phyloP scores from a whole-genome alignment of 495 filamentous ascomycete genomes.

The Penicillium crystallinum region DNA sequence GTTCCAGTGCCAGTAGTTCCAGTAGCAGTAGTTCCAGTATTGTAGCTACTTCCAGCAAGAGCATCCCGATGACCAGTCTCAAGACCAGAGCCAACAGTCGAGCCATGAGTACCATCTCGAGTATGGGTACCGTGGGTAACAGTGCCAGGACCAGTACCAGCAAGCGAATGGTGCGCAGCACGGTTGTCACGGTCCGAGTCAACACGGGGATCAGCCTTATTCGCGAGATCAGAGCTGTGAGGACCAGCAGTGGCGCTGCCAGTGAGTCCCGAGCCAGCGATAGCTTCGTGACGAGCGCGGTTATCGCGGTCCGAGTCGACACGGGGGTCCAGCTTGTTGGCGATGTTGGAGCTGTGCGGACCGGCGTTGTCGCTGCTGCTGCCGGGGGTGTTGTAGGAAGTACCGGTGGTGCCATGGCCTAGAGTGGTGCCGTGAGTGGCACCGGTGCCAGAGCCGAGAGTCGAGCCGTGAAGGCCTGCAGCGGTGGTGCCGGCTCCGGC shows the following conservation, averaged over 20 bases:
- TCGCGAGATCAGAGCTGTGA: slow-evolving; percentile 6
- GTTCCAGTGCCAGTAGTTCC: neutral
- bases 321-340: slow-evolving; percentile 4
- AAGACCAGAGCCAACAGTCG: neutral
- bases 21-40: neutral
- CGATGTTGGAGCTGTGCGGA: neutral
- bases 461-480: neutral
- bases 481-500: neutral
- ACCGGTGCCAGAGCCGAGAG: neutral
- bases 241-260: slow-evolving; percentile 10
- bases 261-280: neutral
- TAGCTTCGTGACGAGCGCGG: neutral
- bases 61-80: neutral
- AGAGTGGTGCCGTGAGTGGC: too few relatives aligned
- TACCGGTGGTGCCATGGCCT: neutral
- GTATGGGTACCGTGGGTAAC: neutral
- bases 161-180: neutral
- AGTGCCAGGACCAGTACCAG: neutral
- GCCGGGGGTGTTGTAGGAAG: neutral
- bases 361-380: neutral
- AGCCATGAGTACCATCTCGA: neutral
- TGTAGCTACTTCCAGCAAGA: slow-evolving; percentile 3
- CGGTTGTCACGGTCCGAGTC: neutral
- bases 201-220: neutral
- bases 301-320: slow-evolving; percentile 4